Base-by-base conservation (phyloP, 768 basidiomycete genomes). In the Boletus edulis region DNA sequence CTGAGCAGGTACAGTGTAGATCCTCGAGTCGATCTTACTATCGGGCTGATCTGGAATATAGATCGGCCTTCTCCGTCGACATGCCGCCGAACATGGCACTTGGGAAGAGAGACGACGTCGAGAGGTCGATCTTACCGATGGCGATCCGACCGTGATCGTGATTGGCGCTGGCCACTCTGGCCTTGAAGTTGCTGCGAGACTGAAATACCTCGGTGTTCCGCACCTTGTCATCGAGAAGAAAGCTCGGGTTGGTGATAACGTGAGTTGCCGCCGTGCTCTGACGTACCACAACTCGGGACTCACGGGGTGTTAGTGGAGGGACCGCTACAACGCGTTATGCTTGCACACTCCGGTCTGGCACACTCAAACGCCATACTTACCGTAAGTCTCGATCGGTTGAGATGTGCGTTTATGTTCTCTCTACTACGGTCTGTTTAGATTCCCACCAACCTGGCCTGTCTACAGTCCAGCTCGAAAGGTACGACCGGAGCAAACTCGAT, bases 91-190 rank as follows among this genome's bases (percentile, higher is more conserved):
- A 46, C 46, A 46, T 14, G 46, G 34, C 12, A 74, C 77, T 52
- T 89, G 86, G 86, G 73, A 74, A 43, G 73, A 74, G 31, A 68
- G 73, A 27, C 32, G 34, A 22, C 20, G 46, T 24, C 20, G 34
- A 35, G 46, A 46, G 34, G 18, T 22, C 0, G 46, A 78, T 27
- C 85, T 84, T 58, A 69, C 67, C 31, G 77, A 76, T 18, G 64
- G 59, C 6, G 75, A 78, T 35, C 85, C 85, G 0, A 76, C 75
- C 2, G 88, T 86, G 13, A 64, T 89, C 32, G 72, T 89, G 27
- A 70, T 87, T 20, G 84, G 86, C 12, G 85, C 78, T 0, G 86
- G 86, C 0, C 88, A 89, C 53, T 80, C 78, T 57, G 90, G 88
- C 2, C 69, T 93, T 29, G 81, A 78, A 34, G 63, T 82, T 3